Conservation (phyloP, 495 filamentous ascomycete genomes). For the Trichoderma erinaceum region DNA sequence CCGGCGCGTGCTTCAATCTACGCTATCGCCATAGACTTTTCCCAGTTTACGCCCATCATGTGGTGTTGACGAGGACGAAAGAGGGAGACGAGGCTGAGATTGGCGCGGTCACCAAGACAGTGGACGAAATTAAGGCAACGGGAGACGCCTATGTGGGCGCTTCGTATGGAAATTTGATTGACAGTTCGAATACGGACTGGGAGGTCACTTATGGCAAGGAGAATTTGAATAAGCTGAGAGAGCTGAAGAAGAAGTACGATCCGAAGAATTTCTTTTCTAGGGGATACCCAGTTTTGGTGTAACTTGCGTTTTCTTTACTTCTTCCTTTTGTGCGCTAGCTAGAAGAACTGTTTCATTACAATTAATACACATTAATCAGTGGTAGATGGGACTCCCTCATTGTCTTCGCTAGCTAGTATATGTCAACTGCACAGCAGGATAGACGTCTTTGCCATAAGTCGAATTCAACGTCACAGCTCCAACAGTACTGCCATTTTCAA, state of each 20-base stretch:
- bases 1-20: background rate
- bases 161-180: conserved; percentile 17
- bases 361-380: background rate
- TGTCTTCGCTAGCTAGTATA: conserved; percentile 2
- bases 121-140: background rate
- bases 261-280: conserved; percentile 13
- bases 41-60: background rate
- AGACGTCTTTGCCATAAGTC: background rate
- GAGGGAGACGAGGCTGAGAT: background rate
- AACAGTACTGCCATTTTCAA: background rate
- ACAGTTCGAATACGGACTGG: conserved; percentile 1
- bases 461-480: background rate
- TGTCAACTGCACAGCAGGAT: background rate
- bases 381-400: background rate
- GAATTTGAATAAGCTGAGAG: conserved; percentile 8
- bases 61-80: background rate
- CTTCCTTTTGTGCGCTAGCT: background rate
- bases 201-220: conserved; percentile 15
- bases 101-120: background rate
- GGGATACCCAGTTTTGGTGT: conserved; percentile 10
- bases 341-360: background rate
- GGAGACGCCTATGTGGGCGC: background rate
- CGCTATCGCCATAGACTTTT: conserved; percentile 8
- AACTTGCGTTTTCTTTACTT: background rate
- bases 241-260: conserved; percentile 17